A percentile compares a stretch with the other conserved stretches of the same genome.
phyloP scores from a whole-genome alignment of 2,329 filamentous ascomycete species.

The Alternaria dauci region DNA sequence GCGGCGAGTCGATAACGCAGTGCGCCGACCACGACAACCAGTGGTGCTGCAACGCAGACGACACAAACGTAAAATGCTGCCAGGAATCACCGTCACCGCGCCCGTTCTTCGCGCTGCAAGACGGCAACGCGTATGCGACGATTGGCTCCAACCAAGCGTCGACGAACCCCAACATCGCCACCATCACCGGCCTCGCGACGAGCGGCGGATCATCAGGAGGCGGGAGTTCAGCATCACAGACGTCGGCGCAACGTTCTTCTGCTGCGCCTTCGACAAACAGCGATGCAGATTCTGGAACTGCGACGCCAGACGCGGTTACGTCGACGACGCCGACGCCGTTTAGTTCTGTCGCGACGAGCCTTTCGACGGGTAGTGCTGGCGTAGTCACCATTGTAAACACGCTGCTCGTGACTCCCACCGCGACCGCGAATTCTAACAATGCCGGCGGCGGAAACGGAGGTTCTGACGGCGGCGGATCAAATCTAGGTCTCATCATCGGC shows the following conservation, averaged over 20 bases:
- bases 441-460: not conserved
- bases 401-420: slow-evolving; percentile 25
- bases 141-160: slow-evolving; percentile 36
- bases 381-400: slow-evolving; percentile 34
- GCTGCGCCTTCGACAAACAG: slow-evolving; percentile 9
- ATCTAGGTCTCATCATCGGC: slow-evolving; percentile 45
- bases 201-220: slow-evolving; percentile 15
- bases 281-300: slow-evolving; percentile 4
- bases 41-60: slow-evolving; percentile 49
- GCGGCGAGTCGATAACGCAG: slow-evolving; percentile 46
- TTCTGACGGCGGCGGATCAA: slow-evolving; percentile 24
- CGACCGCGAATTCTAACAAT: slow-evolving; percentile 5
- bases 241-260: slow-evolving; percentile 17
- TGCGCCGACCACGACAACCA: slow-evolving; percentile 44
- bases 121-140: slow-evolving; percentile 45
- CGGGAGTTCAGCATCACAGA: slow-evolving; percentile 21
- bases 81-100: slow-evolving; percentile 39
- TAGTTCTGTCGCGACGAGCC: slow-evolving; percentile 34
- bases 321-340: slow-evolving; percentile 23
- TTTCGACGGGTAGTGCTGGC: slow-evolving; percentile 38
- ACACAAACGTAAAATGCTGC: slow-evolving; percentile 42
- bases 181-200: slow-evolving; percentile 37
- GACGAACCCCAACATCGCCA: slow-evolving; percentile 30
- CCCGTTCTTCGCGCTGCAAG: slow-evolving; percentile 44
- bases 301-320: slow-evolving; percentile 1